Conservation (phyloP, 306 rosid species). For the Gastrolobium villosum region DNA sequence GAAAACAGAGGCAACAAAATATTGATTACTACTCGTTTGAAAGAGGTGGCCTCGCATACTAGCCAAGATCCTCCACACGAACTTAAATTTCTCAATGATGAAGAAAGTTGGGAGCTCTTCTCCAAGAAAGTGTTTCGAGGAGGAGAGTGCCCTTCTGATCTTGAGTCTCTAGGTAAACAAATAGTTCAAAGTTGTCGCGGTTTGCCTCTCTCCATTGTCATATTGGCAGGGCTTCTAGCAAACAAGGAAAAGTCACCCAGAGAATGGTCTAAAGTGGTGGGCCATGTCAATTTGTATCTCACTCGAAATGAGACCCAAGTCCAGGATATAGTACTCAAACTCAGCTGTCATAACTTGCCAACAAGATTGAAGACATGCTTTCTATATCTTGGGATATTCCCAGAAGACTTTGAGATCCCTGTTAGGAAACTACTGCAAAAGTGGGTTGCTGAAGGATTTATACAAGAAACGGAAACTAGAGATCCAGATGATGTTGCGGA, state of each 20-base stretch:
- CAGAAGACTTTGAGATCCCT: constrained; percentile 40
- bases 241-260: constrained; percentile 30
- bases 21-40: constrained; percentile 41
- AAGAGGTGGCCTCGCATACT: constrained; percentile 20
- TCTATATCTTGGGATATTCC: constrained; percentile 44
- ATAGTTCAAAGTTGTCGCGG: constrained; percentile 37
- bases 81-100: constrained; percentile 1
- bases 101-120: constrained; percentile 51
- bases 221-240: constrained; percentile 40
- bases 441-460: constrained; percentile 49
- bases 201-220: constrained; percentile 43
- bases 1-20: constrained; percentile 32
- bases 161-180: constrained; percentile 17
- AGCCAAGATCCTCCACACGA: constrained; percentile 7
- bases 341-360: constrained; percentile 38
- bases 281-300: constrained; percentile 40
- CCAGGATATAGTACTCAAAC: constrained; percentile 43
- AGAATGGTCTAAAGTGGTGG: constrained; percentile 41
- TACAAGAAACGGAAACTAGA: constrained; percentile 12
- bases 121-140: constrained; percentile 35
- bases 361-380: constrained; percentile 44
- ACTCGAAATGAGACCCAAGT: constrained; percentile 39
- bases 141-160: constrained; percentile 12
- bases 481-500: constrained; percentile 37
- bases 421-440: background rate